A percentile compares a stretch with the other conserved stretches of the same genome.
phyloP scores from a whole-genome alignment of 495 filamentous ascomycete genomes.

The Aspergillus sclerotioniger region DNA sequence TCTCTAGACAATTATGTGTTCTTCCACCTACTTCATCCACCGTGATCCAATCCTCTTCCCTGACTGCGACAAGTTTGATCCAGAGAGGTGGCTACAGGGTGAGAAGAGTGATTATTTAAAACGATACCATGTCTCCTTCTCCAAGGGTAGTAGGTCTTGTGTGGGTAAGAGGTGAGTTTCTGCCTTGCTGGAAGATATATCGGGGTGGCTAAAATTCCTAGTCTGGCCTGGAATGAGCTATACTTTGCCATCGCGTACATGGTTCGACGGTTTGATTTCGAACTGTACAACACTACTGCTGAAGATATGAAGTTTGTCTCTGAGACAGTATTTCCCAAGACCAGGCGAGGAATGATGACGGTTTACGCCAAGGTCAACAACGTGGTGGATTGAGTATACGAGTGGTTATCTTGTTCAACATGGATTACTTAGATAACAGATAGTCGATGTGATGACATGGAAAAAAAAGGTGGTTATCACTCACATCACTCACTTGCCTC shows the following conservation, averaged over 20 bases:
- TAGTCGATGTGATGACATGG: too few species aligned
- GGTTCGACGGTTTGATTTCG: slow-evolving; percentile 30
- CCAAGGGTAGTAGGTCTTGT: slow-evolving; percentile 44
- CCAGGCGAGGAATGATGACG: not conserved
- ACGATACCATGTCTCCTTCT: slow-evolving; percentile 42
- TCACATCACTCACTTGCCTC: too few species aligned
- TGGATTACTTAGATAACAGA: too few species aligned
- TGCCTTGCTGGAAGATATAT: not conserved
- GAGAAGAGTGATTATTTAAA: slow-evolving; percentile 25
- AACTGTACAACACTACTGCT: slow-evolving; percentile 25
- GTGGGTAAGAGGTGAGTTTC: slow-evolving; percentile 23
- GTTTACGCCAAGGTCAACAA: not conserved
- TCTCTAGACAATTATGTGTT: slow-evolving; percentile 36
- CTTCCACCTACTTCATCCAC: slow-evolving; percentile 47
- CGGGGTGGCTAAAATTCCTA: not conserved
- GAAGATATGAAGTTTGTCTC: slow-evolving; percentile 19
- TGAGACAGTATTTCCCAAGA: not conserved
- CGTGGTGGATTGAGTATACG: not conserved
- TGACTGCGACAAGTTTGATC: slow-evolving; percentile 41
- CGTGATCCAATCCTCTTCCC: slow-evolving; percentile 47
- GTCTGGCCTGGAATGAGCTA: slow-evolving; percentile 32
- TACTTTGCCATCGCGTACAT: slow-evolving; percentile 29
- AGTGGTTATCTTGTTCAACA: too few species aligned
- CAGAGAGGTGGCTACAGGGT: slow-evolving; percentile 48
- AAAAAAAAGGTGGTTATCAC: too few species aligned